Evolutionary conservation across 306 rosid genomes (phyloP), one percentile per base, ranked within the genome.

Genomic region (Quercus alba): DNA sequence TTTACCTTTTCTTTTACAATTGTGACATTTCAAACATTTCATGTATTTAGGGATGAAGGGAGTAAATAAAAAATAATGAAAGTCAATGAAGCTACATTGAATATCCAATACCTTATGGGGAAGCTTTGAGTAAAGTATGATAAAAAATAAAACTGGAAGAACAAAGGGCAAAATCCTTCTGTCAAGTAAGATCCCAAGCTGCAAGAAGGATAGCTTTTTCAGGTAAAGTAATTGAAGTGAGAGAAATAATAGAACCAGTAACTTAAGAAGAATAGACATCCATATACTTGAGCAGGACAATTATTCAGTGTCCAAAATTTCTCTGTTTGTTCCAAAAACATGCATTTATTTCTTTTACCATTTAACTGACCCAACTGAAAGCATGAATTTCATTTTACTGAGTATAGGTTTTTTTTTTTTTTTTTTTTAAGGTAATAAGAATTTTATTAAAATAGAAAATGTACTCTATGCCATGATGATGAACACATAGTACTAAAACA

Each of bases 91-190:
- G 33, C 61, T 74, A 62, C 30, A 52, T 9, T 72, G 21, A 30
- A 71, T 46, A 23, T 77, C 44, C 51, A 46, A n/a, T 86, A 94
- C 99, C 99, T 94, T 94, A 88, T 94, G 97, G 64, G 97, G 94
- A 87, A 94, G 97, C 95, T 88, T 93, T 71, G 97, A 92, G 81
- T 94, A 94, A 77, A 94, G 89, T 72, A 93, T 70, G 79, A 94
- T 86, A 82, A 94, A 94, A 83, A 91, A 89, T 44, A 93, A 87
- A 81, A 84, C 87, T 13, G 99, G 97, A 80, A 94, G 78, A 75
- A 78, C 26, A 62, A 83, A 87, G 28, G 88, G 75, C n/a, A 86
- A 77, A 71, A 90, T 89, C 85, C 99, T 87, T 81, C 92, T 86
- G 85, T 94, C 99, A 68, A 91, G 80, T 5, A 93, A 77, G 78